phyloP scores from a whole-genome alignment of 805 yeast genomes.

The Suhomyces sp. region DNA sequence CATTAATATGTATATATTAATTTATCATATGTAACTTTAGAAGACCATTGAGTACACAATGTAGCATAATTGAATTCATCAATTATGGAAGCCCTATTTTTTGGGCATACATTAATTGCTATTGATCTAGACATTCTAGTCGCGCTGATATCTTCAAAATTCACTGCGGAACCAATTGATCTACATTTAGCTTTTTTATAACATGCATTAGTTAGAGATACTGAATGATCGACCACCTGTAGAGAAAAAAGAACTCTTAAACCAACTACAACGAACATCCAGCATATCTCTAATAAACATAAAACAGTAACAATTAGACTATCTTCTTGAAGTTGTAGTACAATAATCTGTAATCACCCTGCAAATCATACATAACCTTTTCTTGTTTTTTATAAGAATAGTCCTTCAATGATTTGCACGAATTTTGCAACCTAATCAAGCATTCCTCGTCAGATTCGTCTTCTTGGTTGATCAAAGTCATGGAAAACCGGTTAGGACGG shows the following conservation, averaged over 20 bases:
- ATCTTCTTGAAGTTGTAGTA: slow-evolving; percentile 60
- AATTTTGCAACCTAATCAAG: slow-evolving; percentile 15
- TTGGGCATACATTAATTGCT: not conserved
- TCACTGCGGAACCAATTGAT: not conserved
- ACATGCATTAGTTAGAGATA: not conserved
- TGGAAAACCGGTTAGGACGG: slow-evolving; percentile 72
- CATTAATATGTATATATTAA: slow-evolving; percentile 4
- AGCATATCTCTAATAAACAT: not conserved
- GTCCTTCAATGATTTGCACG: slow-evolving; percentile 30
- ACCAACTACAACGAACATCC: slow-evolving; percentile 11
- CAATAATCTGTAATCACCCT: slow-evolving; percentile 63
- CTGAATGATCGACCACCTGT: slow-evolving; percentile 11
- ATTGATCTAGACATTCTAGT: too few relatives aligned
- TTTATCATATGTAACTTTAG: not conserved
- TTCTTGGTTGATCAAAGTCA: slow-evolving; percentile 35
- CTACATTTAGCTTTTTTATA: not conserved
- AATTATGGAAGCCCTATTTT: not conserved
- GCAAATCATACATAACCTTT: slow-evolving; percentile 69
- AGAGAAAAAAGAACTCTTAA: slow-evolving; percentile 10
- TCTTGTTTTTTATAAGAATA: slow-evolving; percentile 59
- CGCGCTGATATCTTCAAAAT: too few relatives aligned
- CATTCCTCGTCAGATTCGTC: slow-evolving; percentile 9
- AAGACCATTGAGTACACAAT: too few relatives aligned
- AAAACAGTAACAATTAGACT: not conserved
- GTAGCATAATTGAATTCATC: too few relatives aligned